phyloP scores from a whole-genome alignment of 2,329 filamentous ascomycete genomes.

The Beauveria pseudobassiana region DNA sequence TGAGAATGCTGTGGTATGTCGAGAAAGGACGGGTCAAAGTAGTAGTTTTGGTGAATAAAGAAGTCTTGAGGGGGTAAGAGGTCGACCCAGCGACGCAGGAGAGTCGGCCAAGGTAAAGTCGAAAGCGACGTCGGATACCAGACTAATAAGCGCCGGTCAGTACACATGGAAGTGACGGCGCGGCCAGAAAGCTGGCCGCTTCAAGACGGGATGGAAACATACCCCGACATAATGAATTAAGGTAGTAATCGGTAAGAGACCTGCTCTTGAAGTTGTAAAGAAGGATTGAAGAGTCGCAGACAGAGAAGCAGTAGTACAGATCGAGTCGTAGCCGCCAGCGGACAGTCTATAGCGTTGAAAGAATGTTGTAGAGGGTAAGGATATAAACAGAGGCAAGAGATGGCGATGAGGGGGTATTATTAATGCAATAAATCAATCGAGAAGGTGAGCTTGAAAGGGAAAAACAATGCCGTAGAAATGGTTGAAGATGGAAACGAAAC shows the following conservation, averaged over 20 bases:
- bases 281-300: not conserved
- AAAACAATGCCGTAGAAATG: constrained; percentile 12
- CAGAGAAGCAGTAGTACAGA: not conserved
- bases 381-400: not conserved
- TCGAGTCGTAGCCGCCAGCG: constrained; percentile 7
- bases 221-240: constrained; percentile 27
- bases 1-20: constrained; percentile 46
- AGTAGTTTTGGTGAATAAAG: constrained; percentile 28
- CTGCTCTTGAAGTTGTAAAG: constrained; percentile 14
- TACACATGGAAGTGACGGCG: not conserved
- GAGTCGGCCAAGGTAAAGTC: constrained; percentile 47
- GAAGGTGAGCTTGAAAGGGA: not conserved
- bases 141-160: constrained; percentile 37
- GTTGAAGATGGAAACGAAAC: constrained; percentile 18
- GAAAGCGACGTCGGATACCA: constrained; percentile 55
- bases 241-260: constrained; percentile 12
- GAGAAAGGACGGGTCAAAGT: constrained; percentile 47
- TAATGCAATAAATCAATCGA: not conserved
- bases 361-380: not conserved
- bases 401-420: not conserved
- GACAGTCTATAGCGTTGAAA: constrained; percentile 4
- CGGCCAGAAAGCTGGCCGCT: not conserved
- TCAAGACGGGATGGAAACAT: constrained; percentile 16
- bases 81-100: constrained; percentile 24
- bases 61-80: constrained; percentile 20